Conservation (phyloP, 2,329 filamentous ascomycete genomes). For the Tympanopsis confertula region DNA sequence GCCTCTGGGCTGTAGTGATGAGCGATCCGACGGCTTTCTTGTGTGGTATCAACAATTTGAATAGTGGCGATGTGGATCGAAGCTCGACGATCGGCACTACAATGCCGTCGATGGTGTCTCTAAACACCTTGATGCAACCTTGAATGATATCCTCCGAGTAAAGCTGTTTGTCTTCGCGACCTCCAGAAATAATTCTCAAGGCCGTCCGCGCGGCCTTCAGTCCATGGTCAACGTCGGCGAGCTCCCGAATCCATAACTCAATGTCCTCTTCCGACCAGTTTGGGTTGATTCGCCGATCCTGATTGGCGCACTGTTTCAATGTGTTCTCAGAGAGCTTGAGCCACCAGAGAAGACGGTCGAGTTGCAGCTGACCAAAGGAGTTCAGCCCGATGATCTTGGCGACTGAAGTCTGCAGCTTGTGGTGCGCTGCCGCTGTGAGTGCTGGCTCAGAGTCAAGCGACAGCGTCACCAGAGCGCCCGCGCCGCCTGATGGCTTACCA, state of each 20-base stretch:
- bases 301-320: conserved; percentile 52
- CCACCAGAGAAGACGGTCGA: conserved; percentile 63
- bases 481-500: conserved; percentile 46
- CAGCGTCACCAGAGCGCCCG: conserved; percentile 39
- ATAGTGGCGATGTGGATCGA: conserved; percentile 39
- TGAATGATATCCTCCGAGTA: conserved; percentile 59
- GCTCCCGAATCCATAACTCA: conserved; percentile 37
- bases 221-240: conserved; percentile 41
- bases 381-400: conserved; percentile 60
- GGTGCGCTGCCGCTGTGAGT: conserved; percentile 57
- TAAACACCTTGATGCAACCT: conserved; percentile 44
- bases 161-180: conserved; percentile 50
- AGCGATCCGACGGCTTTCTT: conserved; percentile 38
- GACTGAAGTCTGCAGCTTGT: conserved; percentile 61
- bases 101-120: conserved; percentile 47
- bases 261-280: conserved; percentile 52
- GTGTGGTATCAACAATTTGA: conserved; percentile 38
- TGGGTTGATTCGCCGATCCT: conserved; percentile 56
- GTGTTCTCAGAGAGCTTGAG: conserved; percentile 71
- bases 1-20: conserved; percentile 39
- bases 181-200: conserved; percentile 54
- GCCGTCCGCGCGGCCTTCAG: conserved; percentile 49
- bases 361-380: conserved; percentile 58
- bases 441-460: conserved; percentile 49
- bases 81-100: conserved; percentile 55